These are phyloP conservation scores for Metarhizium sp. DNA, from an alignment of 2,329 filamentous ascomycete genomes.

Conservation along the genomic window DNA sequence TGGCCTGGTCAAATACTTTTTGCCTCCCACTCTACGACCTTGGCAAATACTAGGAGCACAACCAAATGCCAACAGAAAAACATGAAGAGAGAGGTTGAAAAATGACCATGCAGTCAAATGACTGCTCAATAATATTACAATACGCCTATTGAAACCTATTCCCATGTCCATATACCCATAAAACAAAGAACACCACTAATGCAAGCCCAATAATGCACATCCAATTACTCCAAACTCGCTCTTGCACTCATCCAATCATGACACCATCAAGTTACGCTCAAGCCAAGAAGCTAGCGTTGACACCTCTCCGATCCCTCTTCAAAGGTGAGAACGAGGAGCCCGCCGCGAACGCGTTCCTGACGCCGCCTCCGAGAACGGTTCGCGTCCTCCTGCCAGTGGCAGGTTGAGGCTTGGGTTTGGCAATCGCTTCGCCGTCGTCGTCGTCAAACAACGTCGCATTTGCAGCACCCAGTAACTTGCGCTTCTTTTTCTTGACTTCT, in stretches of 20 bases:
- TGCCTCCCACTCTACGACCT: too few species aligned
- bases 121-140: not conserved
- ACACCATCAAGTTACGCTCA: slow-evolving; percentile 14
- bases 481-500: slow-evolving; percentile 56
- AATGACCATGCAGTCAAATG: not conserved
- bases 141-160: not conserved
- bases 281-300: slow-evolving; percentile 50
- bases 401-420: not conserved
- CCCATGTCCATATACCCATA: not conserved
- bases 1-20: too few species aligned
- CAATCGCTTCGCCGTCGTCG: slow-evolving; percentile 41
- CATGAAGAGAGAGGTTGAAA: not conserved
- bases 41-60: too few species aligned
- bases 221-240: not conserved
- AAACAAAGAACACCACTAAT: not conserved
- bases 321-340: slow-evolving; percentile 57
- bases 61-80: not conserved
- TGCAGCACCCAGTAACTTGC: slow-evolving; percentile 56
- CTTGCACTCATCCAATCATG: not conserved
- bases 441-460: slow-evolving; percentile 63
- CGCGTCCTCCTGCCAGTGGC: slow-evolving; percentile 5
- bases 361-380: slow-evolving; percentile 13
- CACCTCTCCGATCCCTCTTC: slow-evolving; percentile 58
- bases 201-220: not conserved
- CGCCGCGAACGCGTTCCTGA: slow-evolving; percentile 39